phyloP scores from a whole-genome alignment of 179 eudicot species.

The Carnegiea gigantea region DNA sequence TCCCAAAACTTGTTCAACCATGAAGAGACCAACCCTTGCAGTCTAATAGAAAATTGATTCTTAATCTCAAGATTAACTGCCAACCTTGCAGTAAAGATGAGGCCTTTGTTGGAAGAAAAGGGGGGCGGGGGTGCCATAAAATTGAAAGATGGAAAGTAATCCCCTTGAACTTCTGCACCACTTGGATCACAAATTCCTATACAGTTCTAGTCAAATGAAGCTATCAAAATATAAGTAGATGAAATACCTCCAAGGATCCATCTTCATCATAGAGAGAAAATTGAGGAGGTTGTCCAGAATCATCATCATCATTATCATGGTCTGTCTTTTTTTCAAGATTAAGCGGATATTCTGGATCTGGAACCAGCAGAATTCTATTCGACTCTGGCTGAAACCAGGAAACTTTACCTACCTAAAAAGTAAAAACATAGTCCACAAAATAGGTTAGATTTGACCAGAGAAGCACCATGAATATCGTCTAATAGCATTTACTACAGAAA shows the following conservation, averaged over 20 bases:
- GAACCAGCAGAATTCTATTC: slow-evolving; percentile 45
- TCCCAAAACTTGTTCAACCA: no score
- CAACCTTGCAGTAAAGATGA: no score
- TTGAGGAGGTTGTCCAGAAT: slow-evolving; percentile 38
- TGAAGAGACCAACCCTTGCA: not conserved
- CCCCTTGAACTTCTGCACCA: not conserved
- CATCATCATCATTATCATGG: slow-evolving; percentile 53
- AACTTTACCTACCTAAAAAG: slow-evolving; percentile 69
- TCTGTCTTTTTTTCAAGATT: slow-evolving; percentile 40
- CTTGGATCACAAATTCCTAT: not conserved
- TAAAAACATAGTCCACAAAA: not conserved
- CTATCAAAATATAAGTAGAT: slow-evolving; percentile 1
- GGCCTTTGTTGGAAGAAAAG: no score
- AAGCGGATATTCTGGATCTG: slow-evolving; percentile 73
- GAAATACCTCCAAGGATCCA: slow-evolving; percentile 83
- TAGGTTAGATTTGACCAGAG: not conserved
- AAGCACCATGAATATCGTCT: slow-evolving; percentile 8
- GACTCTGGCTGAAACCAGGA: slow-evolving; percentile 45
- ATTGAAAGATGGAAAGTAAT: no score
- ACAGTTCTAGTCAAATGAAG: not conserved
- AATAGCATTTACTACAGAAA: slow-evolving; percentile 7
- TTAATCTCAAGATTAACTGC: no score
- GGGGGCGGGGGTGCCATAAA: no score
- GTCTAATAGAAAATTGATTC: not conserved
- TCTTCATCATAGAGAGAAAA: slow-evolving; percentile 62